These are phyloP conservation scores for Salvia splendens DNA, from an alignment of 257 asterid species.

Conservation along the genomic window DNA sequence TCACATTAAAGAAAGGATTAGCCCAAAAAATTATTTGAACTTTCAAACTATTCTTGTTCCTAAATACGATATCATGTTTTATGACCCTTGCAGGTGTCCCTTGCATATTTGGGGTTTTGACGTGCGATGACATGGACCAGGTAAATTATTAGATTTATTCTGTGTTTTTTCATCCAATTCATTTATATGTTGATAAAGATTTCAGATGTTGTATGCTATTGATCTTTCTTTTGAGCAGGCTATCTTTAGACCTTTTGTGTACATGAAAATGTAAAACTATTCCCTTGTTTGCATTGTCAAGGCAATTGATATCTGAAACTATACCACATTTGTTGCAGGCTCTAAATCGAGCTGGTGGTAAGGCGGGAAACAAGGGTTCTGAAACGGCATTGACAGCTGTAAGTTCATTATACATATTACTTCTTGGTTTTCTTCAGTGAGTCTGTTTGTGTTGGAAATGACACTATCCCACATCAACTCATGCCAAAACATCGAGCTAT, in stretches of 20 bases:
- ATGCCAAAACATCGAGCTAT: neutral
- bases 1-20: neutral
- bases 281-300: conserved; percentile 1
- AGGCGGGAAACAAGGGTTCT: conserved; percentile 88
- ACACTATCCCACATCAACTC: neutral
- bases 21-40: neutral
- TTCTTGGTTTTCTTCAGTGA: conserved; percentile 11
- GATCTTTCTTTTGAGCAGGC: conserved; percentile 21
- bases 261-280: neutral
- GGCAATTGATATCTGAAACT: conserved; percentile 5
- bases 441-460: neutral
- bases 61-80: conserved; percentile 21
- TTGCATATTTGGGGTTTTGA: conserved; percentile 90
- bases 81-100: conserved; percentile 68
- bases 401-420: conserved; percentile 41
- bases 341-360: conserved; percentile 88
- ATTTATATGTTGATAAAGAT: neutral
- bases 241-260: conserved; percentile 1
- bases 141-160: conserved; percentile 38
- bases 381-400: conserved; percentile 94
- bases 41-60: conserved; percentile 8
- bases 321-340: conserved; percentile 55
- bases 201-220: neutral
- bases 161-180: neutral
- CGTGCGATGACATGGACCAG: conserved; percentile 93